Conservation (phyloP, 2,329 filamentous ascomycete genomes). For the Xylariomycetidae sp. region DNA sequence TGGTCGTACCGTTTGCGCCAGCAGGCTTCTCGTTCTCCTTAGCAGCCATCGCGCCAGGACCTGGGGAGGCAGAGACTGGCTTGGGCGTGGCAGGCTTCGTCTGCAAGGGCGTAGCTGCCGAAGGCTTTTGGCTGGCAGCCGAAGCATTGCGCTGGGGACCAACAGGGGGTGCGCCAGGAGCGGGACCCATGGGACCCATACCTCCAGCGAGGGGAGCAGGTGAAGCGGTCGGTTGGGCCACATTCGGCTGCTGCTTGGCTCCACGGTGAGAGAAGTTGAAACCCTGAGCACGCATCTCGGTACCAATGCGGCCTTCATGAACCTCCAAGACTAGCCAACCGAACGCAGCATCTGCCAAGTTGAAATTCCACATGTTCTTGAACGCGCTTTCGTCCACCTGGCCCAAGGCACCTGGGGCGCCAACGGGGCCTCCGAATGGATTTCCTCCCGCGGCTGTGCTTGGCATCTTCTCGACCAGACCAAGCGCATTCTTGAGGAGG, state of each 20-base stretch:
- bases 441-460: slow-evolving; percentile 91
- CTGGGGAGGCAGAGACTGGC: slow-evolving; percentile 33
- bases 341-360: slow-evolving; percentile 93
- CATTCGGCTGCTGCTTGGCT: slow-evolving; percentile 61
- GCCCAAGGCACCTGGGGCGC: slow-evolving; percentile 66
- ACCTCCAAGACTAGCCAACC: slow-evolving; percentile 93
- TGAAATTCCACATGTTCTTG: slow-evolving; percentile 99
- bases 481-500: slow-evolving; percentile 81
- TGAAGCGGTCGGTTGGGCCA: slow-evolving; percentile 31
- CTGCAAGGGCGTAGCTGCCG: slow-evolving; percentile 35
- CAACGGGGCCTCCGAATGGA: slow-evolving; percentile 83
- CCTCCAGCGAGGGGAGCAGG: slow-evolving; percentile 29
- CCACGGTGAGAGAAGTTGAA: slow-evolving; percentile 98
- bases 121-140: slow-evolving; percentile 35
- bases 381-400: slow-evolving; percentile 98
- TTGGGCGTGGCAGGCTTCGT: slow-evolving; percentile 44
- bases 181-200: slow-evolving; percentile 22
- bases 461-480: slow-evolving; percentile 97
- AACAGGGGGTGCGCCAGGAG: slow-evolving; percentile 23
- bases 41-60: slow-evolving; percentile 25
- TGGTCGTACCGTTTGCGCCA: slow-evolving; percentile 47
- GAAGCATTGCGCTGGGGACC: slow-evolving; percentile 30
- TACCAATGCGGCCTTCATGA: slow-evolving; percentile 91
- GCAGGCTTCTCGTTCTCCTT: slow-evolving; percentile 54
- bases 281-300: slow-evolving; percentile 96